phyloP scores from a whole-genome alignment of 2,329 filamentous ascomycete species.

The Amauroascus verrucosus region DNA sequence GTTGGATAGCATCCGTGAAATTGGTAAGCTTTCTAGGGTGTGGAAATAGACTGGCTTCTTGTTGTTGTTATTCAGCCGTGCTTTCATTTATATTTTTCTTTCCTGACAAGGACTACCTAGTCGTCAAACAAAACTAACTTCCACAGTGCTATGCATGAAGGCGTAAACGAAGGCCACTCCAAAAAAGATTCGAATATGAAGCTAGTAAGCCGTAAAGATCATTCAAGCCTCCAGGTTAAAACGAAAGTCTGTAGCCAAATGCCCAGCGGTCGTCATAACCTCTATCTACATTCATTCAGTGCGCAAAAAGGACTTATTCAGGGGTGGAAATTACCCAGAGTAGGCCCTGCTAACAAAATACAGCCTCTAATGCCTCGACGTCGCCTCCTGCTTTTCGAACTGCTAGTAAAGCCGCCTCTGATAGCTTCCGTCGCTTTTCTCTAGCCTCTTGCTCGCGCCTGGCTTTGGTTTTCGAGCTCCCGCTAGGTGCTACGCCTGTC shows the following conservation, averaged over 20 bases:
- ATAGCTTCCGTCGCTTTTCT: slow-evolving; percentile 53
- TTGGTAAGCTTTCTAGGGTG: background rate
- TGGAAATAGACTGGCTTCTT: background rate
- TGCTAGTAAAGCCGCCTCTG: slow-evolving; percentile 35
- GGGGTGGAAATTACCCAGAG: slow-evolving; percentile 14
- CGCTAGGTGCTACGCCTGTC: slow-evolving; percentile 81
- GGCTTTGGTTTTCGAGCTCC: slow-evolving; percentile 90
- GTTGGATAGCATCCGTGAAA: background rate
- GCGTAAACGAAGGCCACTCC: background rate
- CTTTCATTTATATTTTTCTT: background rate
- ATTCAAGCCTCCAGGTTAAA: background rate
- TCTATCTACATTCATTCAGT: slow-evolving; percentile 6
- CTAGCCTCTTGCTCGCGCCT: slow-evolving; percentile 75
- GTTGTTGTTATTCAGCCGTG: background rate
- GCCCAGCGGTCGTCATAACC: background rate
- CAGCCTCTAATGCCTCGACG: slow-evolving; percentile 35
- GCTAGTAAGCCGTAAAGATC: background rate
- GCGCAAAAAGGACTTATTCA: slow-evolving; percentile 17
- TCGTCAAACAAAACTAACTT: too few species aligned
- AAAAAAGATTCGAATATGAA: background rate
- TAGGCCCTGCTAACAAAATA: slow-evolving; percentile 26
- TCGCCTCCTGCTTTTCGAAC: slow-evolving; percentile 39
- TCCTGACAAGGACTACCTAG: background rate
- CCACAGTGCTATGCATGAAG: too few species aligned
- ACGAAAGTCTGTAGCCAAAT: background rate